Conservation (phyloP, 345 rosid species). For the Conringia planisiliqua region DNA sequence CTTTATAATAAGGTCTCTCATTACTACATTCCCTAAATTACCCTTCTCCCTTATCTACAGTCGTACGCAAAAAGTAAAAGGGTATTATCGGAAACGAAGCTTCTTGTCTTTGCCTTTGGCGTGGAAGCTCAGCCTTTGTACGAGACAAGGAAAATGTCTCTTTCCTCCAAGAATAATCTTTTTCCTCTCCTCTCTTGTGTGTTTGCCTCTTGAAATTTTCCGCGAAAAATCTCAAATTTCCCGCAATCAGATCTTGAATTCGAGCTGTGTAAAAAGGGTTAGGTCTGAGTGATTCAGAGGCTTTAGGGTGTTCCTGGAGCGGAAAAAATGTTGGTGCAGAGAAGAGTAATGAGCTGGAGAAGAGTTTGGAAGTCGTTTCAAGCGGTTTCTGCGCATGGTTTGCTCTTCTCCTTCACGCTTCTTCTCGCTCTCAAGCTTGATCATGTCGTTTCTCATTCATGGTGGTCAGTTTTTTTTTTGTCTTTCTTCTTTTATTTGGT, state of each 20-base stretch:
- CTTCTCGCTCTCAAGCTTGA: constrained; percentile 75
- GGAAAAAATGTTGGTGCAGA: constrained; percentile 46
- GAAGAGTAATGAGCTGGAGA: constrained; percentile 69
- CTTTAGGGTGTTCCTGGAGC: constrained; percentile 5
- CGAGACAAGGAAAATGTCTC: constrained; percentile 18
- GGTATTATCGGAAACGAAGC: background rate
- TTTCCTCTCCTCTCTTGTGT: background rate
- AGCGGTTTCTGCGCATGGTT: constrained; percentile 57
- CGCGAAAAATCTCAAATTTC: background rate
- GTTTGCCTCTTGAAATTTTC: constrained; percentile 11
- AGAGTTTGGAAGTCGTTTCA: constrained; percentile 70
- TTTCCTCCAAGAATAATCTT: constrained; percentile 20
- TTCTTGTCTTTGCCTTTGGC: constrained; percentile 11
- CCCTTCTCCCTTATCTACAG: background rate
- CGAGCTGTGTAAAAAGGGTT: background rate
- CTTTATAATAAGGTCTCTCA: too few relatives aligned
- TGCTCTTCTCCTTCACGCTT: constrained; percentile 79
- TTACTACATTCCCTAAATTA: background rate
- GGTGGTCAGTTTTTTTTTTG: constrained; percentile 59
- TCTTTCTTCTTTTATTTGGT: background rate
- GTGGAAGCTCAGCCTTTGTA: constrained; percentile 30
- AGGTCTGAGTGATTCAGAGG: background rate
- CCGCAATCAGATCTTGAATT: constrained; percentile 21
- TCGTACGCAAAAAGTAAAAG: background rate
- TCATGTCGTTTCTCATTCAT: constrained; percentile 47